phyloP scores from a whole-genome alignment of 306 rosid species.

The Leucaena leucocephala region DNA sequence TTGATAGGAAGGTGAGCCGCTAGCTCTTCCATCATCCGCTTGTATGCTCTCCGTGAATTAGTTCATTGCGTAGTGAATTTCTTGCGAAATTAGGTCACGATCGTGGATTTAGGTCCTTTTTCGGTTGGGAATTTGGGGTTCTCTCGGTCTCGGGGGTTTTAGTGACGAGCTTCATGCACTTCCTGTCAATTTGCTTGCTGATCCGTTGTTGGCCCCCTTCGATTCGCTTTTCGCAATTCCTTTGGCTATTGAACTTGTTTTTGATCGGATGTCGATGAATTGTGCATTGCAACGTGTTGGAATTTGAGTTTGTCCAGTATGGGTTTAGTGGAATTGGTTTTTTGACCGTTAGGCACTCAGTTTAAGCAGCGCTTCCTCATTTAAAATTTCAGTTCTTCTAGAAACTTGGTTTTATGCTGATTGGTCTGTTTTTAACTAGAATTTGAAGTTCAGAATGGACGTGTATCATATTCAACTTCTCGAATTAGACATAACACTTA shows the following conservation, averaged over 20 bases:
- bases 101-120: conserved; percentile 53
- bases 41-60: conserved; percentile 39
- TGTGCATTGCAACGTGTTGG: conserved; percentile 39
- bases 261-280: conserved; percentile 37
- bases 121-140: conserved; percentile 47
- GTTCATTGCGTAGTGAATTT: conserved; percentile 46
- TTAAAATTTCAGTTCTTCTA: conserved; percentile 22
- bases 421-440: conserved; percentile 24
- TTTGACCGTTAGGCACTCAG: conserved; percentile 44
- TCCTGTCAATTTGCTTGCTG: conserved; percentile 54
- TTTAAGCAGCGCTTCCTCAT: conserved; percentile 33
- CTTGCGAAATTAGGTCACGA: conserved; percentile 46
- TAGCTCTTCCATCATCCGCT: conserved; percentile 43
- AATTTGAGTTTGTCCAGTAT: conserved; percentile 31
- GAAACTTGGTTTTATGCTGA: conserved; percentile 16
- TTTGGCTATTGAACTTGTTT: conserved; percentile 38
- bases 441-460: conserved; percentile 40
- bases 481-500: conserved; percentile 28
- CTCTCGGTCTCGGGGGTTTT: conserved; percentile 60
- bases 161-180: conserved; percentile 44
- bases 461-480: conserved; percentile 25
- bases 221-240: conserved; percentile 40
- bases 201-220: conserved; percentile 54
- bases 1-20: conserved; percentile 53
- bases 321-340: conserved; percentile 40